Conservation (phyloP, 305 asterid species). For the Rubia peregrina region DNA sequence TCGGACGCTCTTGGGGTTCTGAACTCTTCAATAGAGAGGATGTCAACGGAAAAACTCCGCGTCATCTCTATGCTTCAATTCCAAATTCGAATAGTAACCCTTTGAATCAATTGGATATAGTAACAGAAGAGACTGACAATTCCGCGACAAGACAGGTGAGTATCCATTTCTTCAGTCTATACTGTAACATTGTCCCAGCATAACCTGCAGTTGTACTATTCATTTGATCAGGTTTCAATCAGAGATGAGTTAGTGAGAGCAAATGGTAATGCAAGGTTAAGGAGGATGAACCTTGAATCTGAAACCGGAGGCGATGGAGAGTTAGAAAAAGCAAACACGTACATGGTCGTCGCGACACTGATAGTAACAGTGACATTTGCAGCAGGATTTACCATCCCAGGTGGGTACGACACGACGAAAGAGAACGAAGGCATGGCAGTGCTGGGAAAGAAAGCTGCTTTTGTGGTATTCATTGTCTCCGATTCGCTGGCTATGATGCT, state of each 20-base stretch:
- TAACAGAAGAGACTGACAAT: background rate
- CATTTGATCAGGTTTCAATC: background rate
- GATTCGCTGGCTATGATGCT: slow-evolving; percentile 5
- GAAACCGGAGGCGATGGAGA: background rate
- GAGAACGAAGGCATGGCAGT: slow-evolving; percentile 9
- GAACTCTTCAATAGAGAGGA: background rate
- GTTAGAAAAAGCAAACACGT: background rate
- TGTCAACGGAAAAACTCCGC: background rate
- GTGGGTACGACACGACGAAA: slow-evolving; percentile 6
- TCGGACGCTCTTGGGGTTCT: background rate
- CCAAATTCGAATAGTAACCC: background rate
- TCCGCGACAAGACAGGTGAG: background rate
- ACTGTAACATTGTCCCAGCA: too few species aligned
- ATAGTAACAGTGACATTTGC: slow-evolving; percentile 15
- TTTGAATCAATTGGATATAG: slow-evolving; percentile 4
- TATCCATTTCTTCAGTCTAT: too few species aligned
- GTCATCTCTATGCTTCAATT: background rate
- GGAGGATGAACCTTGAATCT: background rate
- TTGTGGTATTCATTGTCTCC: background rate
- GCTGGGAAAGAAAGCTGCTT: background rate
- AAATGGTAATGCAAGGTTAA: background rate
- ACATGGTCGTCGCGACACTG: slow-evolving; percentile 13
- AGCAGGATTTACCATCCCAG: slow-evolving; percentile 18
- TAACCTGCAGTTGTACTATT: too few species aligned
- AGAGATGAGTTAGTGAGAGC: background rate